Base-by-base conservation (phyloP, 768 basidiomycete genomes). In the Phlebiopsis gigantea region DNA sequence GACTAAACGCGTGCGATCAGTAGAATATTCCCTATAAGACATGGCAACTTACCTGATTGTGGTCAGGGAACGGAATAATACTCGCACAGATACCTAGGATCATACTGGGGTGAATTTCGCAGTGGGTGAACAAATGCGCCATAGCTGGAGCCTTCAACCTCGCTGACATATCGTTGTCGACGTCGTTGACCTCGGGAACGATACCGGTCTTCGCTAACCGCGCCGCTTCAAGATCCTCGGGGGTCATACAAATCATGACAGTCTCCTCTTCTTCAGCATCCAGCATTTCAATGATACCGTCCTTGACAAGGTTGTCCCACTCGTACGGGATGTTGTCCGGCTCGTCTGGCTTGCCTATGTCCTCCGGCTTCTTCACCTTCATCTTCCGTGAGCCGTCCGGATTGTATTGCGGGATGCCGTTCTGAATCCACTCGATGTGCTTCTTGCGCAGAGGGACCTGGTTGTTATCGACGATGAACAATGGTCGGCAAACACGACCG, bases 241-340 rank as follows among this genome's bases (percentile, higher is more conserved):
- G 89, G 2, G 92, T 93, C 97, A 99, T 99, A 53, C 92, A 93
- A 60, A 99, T 99, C 91, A 99, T 96, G 55, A 98, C 94, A 0
- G 96, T 98, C 71, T 99, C 97, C 74, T 99, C 97, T 71, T 99
- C 97, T 69, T 98, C 97, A 0, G 97, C 96, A 71, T 99, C 97
- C 68, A 99, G 74, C 47, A 97, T 76, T 73, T 99, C 97, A 58
- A 99, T 82, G 43, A 97, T 82, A 57, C 97, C 97, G 17, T 83
- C 82, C 63, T 90, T 88, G 56, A 98, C 75, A 52, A 99, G 73
- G 28, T 88, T 79, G 53, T 88, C 84, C 93, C 93, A 99, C 61
- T 85, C 86, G 57, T 65, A 72, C 0, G 69, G 80, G 53, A 80
- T 77, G 22, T 77, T 80, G 10, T 81, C 78, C 24, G 85, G 84